Percentiles rank a stretch among this genome's conserved stretches.
phyloP scores from a whole-genome alignment of 176 grass and related monocot genomes.

The Raddia distichophylla region DNA sequence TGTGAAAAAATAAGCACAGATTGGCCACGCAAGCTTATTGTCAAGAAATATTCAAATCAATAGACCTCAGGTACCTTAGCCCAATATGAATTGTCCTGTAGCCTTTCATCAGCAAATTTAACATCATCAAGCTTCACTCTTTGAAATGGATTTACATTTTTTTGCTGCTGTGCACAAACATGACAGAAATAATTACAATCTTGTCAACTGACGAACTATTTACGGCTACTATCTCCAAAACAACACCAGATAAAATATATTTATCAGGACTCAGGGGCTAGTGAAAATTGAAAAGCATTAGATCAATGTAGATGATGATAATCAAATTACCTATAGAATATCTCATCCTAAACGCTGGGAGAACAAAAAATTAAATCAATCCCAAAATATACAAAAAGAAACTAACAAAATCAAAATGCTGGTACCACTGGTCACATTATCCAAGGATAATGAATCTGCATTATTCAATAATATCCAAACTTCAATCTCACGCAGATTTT shows the following conservation, averaged over 20 bases:
- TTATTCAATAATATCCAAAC: not conserved
- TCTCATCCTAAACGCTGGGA: not conserved
- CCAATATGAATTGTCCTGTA: conserved; percentile 96
- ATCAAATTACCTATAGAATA: not conserved
- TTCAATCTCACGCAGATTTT: not conserved
- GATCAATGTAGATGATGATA: not conserved
- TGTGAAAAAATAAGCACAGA: conserved; percentile 30
- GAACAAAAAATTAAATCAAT: not conserved
- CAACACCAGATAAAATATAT: not conserved
- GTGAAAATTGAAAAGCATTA: not conserved
- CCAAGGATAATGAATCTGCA: not conserved
- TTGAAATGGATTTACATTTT: conserved; percentile 68
- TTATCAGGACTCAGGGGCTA: not conserved
- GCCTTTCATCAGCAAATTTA: conserved; percentile 73
- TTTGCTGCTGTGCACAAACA: conserved; percentile 59
- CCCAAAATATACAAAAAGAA: not conserved
- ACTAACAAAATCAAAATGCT: not conserved
- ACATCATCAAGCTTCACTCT: conserved; percentile 70
- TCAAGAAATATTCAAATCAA: not conserved
- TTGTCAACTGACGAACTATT: not conserved
- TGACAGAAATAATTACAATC: not conserved
- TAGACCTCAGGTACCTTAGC: conserved; percentile 58
- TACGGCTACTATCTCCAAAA: not conserved
- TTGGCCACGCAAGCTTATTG: not conserved
- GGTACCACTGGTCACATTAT: not conserved